phyloP scores from a whole-genome alignment of 129 eudicot genomes.

The Chrysanthemum makinoi region DNA sequence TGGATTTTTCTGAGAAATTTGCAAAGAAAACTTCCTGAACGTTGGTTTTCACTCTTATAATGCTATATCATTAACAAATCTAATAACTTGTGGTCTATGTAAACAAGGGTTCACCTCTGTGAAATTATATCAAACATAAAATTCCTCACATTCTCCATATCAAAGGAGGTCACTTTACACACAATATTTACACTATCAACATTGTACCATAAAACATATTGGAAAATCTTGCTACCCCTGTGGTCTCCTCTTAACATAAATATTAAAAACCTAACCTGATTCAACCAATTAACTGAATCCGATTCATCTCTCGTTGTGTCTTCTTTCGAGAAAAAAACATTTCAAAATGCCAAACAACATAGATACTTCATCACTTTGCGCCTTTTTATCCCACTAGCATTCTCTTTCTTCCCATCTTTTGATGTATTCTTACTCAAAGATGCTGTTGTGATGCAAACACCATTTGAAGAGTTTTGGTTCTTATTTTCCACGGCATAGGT shows the following conservation, averaged over 20 bases:
- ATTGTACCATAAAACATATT: constrained; percentile 6
- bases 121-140: not conserved
- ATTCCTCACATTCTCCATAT: not conserved
- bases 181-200: not conserved
- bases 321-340: constrained; percentile 14
- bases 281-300: not conserved
- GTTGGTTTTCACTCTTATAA: too few species aligned
- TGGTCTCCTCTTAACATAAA: not conserved
- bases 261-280: constrained; percentile 10
- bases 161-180: not conserved
- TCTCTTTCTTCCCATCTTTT: constrained; percentile 28
- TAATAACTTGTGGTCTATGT: too few species aligned
- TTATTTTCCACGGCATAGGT: constrained; percentile 8
- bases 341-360: constrained; percentile 47
- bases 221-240: not conserved
- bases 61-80: too few species aligned
- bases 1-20: too few species aligned
- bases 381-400: constrained; percentile 34
- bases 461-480: constrained; percentile 22
- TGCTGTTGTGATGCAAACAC: constrained; percentile 15
- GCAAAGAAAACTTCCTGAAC: too few species aligned
- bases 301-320: not conserved
- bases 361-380: constrained; percentile 41
- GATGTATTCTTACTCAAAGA: constrained; percentile 20
- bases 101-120: too few species aligned